Percentiles rank a stretch among this genome's conserved stretches.
Evolutionary conservation across 352 stramenopile species (phyloP).

Genomic region (Thraustotheca clavata): DNA sequence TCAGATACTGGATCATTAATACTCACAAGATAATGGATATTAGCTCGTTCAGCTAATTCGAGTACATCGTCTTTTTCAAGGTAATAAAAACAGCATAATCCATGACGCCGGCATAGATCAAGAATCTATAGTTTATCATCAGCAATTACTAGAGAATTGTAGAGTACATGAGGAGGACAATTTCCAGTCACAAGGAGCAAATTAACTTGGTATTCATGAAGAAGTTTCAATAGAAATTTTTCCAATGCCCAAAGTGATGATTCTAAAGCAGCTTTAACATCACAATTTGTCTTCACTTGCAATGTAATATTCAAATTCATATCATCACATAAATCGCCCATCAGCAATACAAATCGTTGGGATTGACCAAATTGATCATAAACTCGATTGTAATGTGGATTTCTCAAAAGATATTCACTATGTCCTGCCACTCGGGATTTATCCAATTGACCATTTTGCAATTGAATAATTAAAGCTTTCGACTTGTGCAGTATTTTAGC

Average conservation of each 20-base stretch:
- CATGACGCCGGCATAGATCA: slow-evolving; percentile 32
- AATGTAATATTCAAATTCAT: slow-evolving; percentile 26
- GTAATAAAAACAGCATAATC: slow-evolving; percentile 53
- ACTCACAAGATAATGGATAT: slow-evolving; percentile 37
- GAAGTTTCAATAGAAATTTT: slow-evolving; percentile 27
- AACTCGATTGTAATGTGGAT: neutral
- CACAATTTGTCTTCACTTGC: slow-evolving; percentile 15
- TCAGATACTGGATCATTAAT: slow-evolving; percentile 39
- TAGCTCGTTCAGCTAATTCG: slow-evolving; percentile 30
- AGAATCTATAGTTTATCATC: slow-evolving; percentile 28
- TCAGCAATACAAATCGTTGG: slow-evolving; percentile 13
- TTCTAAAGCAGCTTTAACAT: slow-evolving; percentile 28
- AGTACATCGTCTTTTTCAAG: slow-evolving; percentile 43
- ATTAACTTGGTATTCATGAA: slow-evolving; percentile 23
- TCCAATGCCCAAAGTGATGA: slow-evolving; percentile 26
- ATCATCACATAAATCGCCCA: slow-evolving; percentile 24
- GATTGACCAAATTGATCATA: neutral
- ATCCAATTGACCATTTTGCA: neutral
- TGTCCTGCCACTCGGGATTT: neutral
- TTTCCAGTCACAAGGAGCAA: slow-evolving; percentile 43
- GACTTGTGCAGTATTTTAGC: neutral
- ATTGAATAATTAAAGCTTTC: neutral
- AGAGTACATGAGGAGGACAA: neutral
- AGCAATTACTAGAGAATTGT: neutral
- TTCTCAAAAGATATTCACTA: slow-evolving; percentile 2